Percentiles rank a stretch among this genome's conserved stretches.
Conservation (phyloP, 805 yeast species). For the Clavispora asparagi region DNA sequence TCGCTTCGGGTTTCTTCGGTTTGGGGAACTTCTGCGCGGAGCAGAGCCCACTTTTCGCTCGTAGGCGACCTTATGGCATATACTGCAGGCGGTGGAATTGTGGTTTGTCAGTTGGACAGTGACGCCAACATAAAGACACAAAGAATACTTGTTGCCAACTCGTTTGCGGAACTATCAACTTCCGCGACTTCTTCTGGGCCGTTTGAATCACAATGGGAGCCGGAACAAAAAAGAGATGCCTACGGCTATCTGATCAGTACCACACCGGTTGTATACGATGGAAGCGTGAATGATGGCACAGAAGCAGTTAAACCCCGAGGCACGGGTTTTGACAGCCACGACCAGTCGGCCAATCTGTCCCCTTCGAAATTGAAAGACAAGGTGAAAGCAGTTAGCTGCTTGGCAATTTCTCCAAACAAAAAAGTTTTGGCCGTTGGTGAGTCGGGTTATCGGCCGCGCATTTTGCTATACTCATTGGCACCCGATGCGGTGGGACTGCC, state of each 20-base stretch:
- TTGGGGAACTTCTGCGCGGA: conserved; percentile 44
- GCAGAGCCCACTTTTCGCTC: conserved; percentile 35
- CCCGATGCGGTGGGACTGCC: conserved; percentile 45
- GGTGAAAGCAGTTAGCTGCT: conserved; percentile 49
- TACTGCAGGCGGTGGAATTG: conserved; percentile 58
- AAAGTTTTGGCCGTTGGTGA: conserved; percentile 64
- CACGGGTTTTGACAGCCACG: conserved; percentile 2
- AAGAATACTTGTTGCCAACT: conserved; percentile 50
- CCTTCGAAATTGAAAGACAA: conserved; percentile 30
- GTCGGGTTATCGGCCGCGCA: conserved; percentile 62
- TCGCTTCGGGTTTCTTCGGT: conserved; percentile 7
- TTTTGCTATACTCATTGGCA: conserved; percentile 55
- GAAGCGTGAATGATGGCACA: conserved; percentile 3
- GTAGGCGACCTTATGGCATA: conserved; percentile 43
- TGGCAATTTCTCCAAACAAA: conserved; percentile 54
- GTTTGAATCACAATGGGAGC: conserved; percentile 2
- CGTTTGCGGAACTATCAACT: not conserved
- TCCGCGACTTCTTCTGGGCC: not conserved
- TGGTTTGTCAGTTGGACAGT: conserved; percentile 35
- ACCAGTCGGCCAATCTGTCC: conserved; percentile 1
- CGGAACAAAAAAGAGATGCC: conserved; percentile 20
- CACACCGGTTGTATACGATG: conserved; percentile 7
- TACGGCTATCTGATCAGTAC: conserved; percentile 29
- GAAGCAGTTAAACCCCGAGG: conserved; percentile 10
- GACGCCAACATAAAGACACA: conserved; percentile 25